phyloP scores from a whole-genome alignment of 2,329 filamentous ascomycete genomes.

The Exserohilum rostratum region DNA sequence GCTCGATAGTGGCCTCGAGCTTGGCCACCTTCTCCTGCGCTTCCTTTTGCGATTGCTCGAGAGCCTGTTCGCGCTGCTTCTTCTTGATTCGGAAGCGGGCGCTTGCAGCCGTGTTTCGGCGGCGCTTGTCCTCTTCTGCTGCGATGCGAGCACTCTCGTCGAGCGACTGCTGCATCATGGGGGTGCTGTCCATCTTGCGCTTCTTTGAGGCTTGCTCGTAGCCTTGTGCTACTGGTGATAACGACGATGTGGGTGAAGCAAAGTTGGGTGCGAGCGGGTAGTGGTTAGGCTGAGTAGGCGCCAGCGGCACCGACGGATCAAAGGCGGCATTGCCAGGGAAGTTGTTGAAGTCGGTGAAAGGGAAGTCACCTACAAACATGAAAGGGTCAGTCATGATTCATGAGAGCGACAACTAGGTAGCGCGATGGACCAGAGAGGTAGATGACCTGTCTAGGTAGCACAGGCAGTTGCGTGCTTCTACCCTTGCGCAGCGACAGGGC shows the following conservation, averaged over 20 bases:
- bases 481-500: conserved; percentile 27
- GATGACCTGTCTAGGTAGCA: conserved; percentile 17
- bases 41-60: conserved; percentile 59
- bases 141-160: conserved; percentile 56
- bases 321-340: conserved; percentile 43
- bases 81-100: conserved; percentile 62
- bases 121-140: conserved; percentile 61
- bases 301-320: conserved; percentile 40
- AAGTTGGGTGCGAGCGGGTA: conserved; percentile 37
- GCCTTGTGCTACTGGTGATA: conserved; percentile 38
- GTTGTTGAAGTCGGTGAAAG: conserved; percentile 55
- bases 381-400: conserved; percentile 46
- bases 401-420: conserved; percentile 7
- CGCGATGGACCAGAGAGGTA: conserved; percentile 12
- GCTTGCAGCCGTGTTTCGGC: conserved; percentile 60
- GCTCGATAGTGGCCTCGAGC: conserved; percentile 55
- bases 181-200: conserved; percentile 52
- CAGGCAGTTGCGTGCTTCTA: conserved; percentile 48
- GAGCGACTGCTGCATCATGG: conserved; percentile 41
- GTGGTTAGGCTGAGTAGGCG: conserved; percentile 32
- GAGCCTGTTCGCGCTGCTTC: conserved; percentile 60
- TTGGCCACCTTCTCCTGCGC: conserved; percentile 56
- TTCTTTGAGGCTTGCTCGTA: conserved; percentile 50
- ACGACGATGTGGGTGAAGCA: conserved; percentile 33
- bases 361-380: conserved; percentile 50